A percentile compares a stretch with the other conserved stretches of the same genome.
Evolutionary conservation across 306 rosid species (phyloP).

Genomic region (Castanea mollissima): DNA sequence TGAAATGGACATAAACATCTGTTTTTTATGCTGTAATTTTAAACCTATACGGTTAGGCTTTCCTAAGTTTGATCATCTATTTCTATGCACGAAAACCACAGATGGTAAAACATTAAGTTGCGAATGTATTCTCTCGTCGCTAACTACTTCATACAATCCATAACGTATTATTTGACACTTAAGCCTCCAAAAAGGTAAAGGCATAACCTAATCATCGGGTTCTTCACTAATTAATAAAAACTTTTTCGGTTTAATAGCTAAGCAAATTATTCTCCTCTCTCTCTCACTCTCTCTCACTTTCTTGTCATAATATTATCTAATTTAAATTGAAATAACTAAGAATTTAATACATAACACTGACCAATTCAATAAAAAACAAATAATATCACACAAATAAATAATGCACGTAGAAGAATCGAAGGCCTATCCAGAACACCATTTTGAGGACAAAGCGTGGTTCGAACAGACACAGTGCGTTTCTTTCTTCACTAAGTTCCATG

Average conservation of each 20-base stretch:
- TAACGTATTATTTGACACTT: background rate
- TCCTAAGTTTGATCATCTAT: background rate
- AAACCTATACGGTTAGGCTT: background rate
- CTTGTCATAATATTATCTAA: background rate
- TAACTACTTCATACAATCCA: background rate
- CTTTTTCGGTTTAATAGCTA: too few species aligned
- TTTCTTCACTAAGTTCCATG: too few species aligned
- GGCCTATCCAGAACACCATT: too few species aligned
- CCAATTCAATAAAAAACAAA: too few species aligned
- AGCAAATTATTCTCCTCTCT: too few species aligned
- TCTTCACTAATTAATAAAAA: too few species aligned
- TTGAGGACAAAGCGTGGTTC: too few species aligned
- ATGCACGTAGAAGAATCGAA: too few species aligned
- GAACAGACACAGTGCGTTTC: too few species aligned
- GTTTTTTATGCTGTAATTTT: background rate
- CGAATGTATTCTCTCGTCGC: background rate
- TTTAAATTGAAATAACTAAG: background rate
- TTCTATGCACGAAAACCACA: background rate
- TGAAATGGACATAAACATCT: background rate
- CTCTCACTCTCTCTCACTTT: background rate
- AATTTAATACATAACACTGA: too few species aligned
- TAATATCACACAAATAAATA: too few species aligned
- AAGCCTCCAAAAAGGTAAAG: background rate
- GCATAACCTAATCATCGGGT: background rate
- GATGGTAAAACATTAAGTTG: background rate